Evolutionary conservation across 768 basidiomycete genomes (phyloP).

Genomic region (Collybiopsis confluens): DNA sequence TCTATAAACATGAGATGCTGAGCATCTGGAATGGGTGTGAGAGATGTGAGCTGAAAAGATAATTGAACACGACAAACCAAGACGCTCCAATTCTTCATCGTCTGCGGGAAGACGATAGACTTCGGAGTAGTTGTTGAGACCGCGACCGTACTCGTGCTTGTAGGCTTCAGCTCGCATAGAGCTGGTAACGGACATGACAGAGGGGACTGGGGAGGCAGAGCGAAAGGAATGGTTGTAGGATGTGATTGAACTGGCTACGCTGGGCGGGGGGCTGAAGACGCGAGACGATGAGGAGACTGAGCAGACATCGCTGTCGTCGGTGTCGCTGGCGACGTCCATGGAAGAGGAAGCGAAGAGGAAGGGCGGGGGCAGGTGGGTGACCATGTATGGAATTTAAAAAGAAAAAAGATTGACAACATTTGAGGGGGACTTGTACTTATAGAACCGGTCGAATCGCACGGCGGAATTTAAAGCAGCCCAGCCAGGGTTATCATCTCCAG

Average conservation of each 20-base stretch:
- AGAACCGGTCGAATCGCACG: constrained; percentile 1
- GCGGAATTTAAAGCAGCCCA: no score
- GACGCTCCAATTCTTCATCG: constrained; percentile 67
- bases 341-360: not conserved
- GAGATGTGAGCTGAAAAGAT: no score
- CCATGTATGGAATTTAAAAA: not conserved
- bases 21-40: constrained; percentile 46
- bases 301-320: constrained; percentile 39
- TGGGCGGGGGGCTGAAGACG: constrained; percentile 30
- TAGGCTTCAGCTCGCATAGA: constrained; percentile 57
- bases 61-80: no score
- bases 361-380: not conserved
- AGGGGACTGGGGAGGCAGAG: constrained; percentile 62
- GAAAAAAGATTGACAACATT: not conserved
- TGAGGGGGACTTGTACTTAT: constrained; percentile 6
- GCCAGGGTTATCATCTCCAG: not conserved
- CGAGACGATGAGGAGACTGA: constrained; percentile 39
- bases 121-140: constrained; percentile 74
- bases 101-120: constrained; percentile 78
- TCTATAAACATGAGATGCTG: constrained; percentile 65
- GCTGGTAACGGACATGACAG: constrained; percentile 65
- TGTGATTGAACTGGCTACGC: constrained; percentile 45
- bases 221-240: constrained; percentile 59
- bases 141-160: constrained; percentile 64
- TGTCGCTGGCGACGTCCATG: constrained; percentile 31